Base-by-base conservation (phyloP, 176 grass and related monocot genomes). In the Oryza officinalis region DNA sequence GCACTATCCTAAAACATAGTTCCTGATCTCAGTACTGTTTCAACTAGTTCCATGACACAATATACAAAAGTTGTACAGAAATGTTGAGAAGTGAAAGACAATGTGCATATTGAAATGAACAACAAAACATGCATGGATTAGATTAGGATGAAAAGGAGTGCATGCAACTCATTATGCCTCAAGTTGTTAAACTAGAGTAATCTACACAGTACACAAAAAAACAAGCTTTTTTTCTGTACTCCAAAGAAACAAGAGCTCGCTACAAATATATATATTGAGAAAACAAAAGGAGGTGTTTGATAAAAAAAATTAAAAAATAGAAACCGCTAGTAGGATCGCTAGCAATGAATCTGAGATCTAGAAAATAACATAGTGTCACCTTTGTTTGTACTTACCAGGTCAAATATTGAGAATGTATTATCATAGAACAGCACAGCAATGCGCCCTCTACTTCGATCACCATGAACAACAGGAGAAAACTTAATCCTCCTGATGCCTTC, bases 321-420 rank as follows among this genome's bases (percentile, higher is more conserved):
- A 27, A 61, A 50, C 74, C 2, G 69, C 45, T 47, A 14, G 45
- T 35, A 59, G 46, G 13, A 69, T 22, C 76, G 37, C 37, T 41
- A 41, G 46, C 61, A 75, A 75, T 13, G 20, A 27, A 9, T 40
- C 4, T 32, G 32, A 69, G 52, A 50, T n/a, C 6, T 31, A 86
- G 31, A 74, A 82, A 46, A 80, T 74, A 82, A 74, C 23, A 80
- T 9, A 28, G 10, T 57, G 20, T 20, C 31, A 71, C 23, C 68
- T 90, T 82, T 76, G 18, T 63, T 87, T 87, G 43, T 77, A 79
- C 82, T 92, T 91, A 99, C 96, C 46, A 99, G 87, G 90, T 99
- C 93, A 95, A 99, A 99, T 80, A 99, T 95, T 22, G 96, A 99
- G 81, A 99, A 99, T 79, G 96, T 94, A 83, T 99, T 99, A 77